These are phyloP conservation scores for Eustoma russellianum DNA, from an alignment of 257 asterid genomes.

Conservation along the genomic window DNA sequence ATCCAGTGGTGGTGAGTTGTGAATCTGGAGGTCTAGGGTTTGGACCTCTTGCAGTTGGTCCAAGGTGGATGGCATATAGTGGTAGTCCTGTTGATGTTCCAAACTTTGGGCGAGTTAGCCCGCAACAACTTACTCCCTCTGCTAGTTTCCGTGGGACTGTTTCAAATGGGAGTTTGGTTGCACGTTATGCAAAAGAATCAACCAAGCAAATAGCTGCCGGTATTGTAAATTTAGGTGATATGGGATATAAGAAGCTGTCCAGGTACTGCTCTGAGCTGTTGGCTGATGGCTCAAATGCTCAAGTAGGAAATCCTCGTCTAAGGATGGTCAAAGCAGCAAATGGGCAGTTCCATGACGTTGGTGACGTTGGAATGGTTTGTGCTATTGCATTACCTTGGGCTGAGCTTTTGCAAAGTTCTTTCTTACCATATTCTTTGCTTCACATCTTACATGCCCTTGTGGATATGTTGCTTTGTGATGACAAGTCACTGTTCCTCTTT, in stretches of 20 bases:
- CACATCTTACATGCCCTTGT: neutral
- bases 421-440: neutral
- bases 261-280: constrained; percentile 73
- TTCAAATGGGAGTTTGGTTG: constrained; percentile 77
- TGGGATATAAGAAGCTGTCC: constrained; percentile 75
- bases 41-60: constrained; percentile 94
- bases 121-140: constrained; percentile 64
- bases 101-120: constrained; percentile 58
- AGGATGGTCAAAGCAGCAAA: constrained; percentile 42
- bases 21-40: constrained; percentile 54
- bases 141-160: constrained; percentile 44
- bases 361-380: constrained; percentile 75
- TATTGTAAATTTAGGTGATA: constrained; percentile 76
- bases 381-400: constrained; percentile 1
- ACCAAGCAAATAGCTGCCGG: constrained; percentile 95
- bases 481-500: neutral
- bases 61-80: constrained; percentile 94
- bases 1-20: constrained; percentile 57
- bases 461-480: neutral
- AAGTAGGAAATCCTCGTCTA: constrained; percentile 33
- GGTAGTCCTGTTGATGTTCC: constrained; percentile 65
- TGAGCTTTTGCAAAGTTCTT: no score
- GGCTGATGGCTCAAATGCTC: constrained; percentile 55
- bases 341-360: constrained; percentile 50
- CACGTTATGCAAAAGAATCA: constrained; percentile 93